These are phyloP conservation scores for Starmerella sp. DNA, from an alignment of 805 yeast genomes.

Conservation along the genomic window DNA sequence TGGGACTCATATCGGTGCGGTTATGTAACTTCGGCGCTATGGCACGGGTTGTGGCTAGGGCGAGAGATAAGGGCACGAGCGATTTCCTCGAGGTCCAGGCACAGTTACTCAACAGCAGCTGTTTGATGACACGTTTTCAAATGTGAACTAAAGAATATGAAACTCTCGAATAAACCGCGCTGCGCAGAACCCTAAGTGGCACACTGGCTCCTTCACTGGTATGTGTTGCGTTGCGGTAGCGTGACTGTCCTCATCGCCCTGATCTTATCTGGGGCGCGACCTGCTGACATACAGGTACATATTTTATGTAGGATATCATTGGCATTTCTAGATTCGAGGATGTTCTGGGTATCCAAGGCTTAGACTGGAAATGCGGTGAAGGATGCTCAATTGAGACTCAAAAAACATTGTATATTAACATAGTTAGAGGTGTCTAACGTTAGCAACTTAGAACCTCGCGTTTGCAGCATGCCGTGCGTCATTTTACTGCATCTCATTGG, in stretches of 20 bases:
- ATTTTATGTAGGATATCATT: neutral
- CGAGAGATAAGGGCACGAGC: neutral
- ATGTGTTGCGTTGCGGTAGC: neutral
- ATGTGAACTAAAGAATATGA: no score
- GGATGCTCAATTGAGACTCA: no score
- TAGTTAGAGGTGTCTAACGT: no score
- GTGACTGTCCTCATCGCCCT: neutral
- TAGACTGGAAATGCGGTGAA: no score
- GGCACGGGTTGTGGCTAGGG: slow-evolving; percentile 6
- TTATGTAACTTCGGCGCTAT: neutral
- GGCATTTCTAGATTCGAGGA: neutral
- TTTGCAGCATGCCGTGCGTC: no score
- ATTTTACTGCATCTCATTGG: no score
- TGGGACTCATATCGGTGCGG: neutral
- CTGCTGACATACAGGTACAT: neutral
- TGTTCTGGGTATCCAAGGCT: neutral
- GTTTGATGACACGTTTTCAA: no score
- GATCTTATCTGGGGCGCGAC: slow-evolving; percentile 1
- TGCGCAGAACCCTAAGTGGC: no score
- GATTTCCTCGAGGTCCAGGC: neutral
- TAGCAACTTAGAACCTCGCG: no score
- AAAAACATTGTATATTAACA: no score
- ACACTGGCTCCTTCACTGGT: neutral
- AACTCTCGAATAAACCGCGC: no score
- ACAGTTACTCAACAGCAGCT: no score